Evolutionary conservation across 2,329 filamentous ascomycete genomes (phyloP).

Genomic region (Pseudocercospora pini-densiflorae): DNA sequence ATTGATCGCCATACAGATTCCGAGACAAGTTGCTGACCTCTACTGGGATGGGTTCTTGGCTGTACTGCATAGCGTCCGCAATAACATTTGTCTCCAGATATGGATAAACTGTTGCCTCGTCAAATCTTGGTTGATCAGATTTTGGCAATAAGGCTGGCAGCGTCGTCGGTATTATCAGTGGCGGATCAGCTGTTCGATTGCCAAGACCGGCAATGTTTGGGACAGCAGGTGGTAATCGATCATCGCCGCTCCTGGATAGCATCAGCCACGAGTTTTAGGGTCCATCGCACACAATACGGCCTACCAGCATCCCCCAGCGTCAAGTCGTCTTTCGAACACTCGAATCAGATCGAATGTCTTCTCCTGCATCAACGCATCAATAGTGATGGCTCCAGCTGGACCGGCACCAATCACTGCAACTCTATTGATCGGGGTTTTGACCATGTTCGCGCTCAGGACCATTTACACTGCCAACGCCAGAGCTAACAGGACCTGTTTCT

Average conservation of each 20-base stretch:
- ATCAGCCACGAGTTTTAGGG: neutral
- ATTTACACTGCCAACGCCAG: neutral
- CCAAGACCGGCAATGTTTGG: neutral
- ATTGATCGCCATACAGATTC: constrained; percentile 58
- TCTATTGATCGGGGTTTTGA: neutral
- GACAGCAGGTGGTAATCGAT: constrained; percentile 8
- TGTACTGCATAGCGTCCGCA: constrained; percentile 63
- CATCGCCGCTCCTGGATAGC: constrained; percentile 9
- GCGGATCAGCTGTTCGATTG: constrained; percentile 14
- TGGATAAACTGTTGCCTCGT: constrained; percentile 65
- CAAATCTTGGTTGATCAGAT: constrained; percentile 54
- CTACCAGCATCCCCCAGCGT: constrained; percentile 65
- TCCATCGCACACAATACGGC: neutral
- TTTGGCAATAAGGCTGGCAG: constrained; percentile 55
- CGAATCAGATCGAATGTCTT: constrained; percentile 13
- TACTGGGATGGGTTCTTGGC: constrained; percentile 58
- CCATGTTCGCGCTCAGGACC: neutral
- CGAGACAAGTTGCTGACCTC: constrained; percentile 49
- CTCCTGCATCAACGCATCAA: constrained; percentile 12
- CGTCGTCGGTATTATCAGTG: constrained; percentile 46
- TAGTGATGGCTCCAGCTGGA: constrained; percentile 14
- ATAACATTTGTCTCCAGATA: constrained; percentile 70
- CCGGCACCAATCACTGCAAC: constrained; percentile 33
- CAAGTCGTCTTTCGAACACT: constrained; percentile 66
- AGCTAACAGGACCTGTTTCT: too few species aligned